These are phyloP conservation scores for Teunomyces funiuensis DNA, from an alignment of 805 yeast genomes.

Conservation along the genomic window DNA sequence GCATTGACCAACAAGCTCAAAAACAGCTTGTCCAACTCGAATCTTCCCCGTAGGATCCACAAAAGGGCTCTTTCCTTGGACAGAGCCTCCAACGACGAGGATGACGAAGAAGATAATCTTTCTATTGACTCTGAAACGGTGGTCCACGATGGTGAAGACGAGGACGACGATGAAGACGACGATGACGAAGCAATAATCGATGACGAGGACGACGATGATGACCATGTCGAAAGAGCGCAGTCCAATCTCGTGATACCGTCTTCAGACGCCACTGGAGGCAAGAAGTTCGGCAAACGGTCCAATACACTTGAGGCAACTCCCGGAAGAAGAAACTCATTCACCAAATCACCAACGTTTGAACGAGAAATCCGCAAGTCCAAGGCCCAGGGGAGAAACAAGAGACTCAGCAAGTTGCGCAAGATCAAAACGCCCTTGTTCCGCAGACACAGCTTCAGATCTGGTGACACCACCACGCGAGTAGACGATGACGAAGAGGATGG, in stretches of 20 bases:
- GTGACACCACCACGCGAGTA: constrained; percentile 9
- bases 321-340: constrained; percentile 14
- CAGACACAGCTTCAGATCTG: constrained; percentile 13
- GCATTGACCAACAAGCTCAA: constrained; percentile 16
- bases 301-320: constrained; percentile 46
- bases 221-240: constrained; percentile 21
- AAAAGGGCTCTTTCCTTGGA: constrained; percentile 3
- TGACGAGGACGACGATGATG: constrained; percentile 17
- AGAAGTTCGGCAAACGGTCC: constrained; percentile 43
- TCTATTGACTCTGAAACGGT: constrained; percentile 12
- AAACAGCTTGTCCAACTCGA: constrained; percentile 18
- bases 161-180: constrained; percentile 9
- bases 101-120: constrained; percentile 10
- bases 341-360: constrained; percentile 51
- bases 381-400: constrained; percentile 4
- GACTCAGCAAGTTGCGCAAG: constrained; percentile 8
- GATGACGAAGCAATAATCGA: constrained; percentile 18
- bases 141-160: constrained; percentile 11
- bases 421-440: constrained; percentile 11
- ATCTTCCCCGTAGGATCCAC: constrained; percentile 2
- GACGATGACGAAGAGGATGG: constrained; percentile 19
- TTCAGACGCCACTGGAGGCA: constrained; percentile 30
- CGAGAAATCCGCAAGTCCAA: constrained; percentile 21
- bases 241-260: constrained; percentile 37
- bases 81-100: constrained; percentile 3